These are phyloP conservation scores for Nymphaea thermarum DNA, from an alignment of 164 flowering plant genomes.

Conservation along the genomic window DNA sequence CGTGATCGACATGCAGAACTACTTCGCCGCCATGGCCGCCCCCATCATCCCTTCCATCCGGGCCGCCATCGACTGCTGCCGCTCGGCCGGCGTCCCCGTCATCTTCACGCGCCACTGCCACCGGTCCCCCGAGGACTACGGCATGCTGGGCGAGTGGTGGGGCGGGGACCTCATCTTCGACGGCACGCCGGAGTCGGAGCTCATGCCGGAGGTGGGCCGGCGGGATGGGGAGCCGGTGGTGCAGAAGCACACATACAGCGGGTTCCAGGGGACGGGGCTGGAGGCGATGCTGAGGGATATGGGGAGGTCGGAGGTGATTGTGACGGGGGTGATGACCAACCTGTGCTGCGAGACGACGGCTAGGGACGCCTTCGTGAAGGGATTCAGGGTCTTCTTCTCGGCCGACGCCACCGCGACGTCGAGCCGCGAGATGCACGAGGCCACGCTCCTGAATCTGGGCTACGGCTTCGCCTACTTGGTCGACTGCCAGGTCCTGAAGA, in stretches of 20 bases:
- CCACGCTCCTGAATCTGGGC: conserved; percentile 59
- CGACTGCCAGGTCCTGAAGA: conserved; percentile 35
- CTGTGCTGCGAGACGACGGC: conserved; percentile 83
- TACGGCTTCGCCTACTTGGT: conserved; percentile 79
- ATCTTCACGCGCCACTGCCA: conserved; percentile 78
- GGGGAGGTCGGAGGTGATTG: conserved; percentile 57
- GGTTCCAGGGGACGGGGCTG: conserved; percentile 36
- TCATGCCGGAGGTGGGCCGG: conserved; percentile 30
- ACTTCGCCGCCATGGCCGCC: conserved; percentile 46
- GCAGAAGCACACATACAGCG: conserved; percentile 70
- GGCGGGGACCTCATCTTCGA: conserved; percentile 43
- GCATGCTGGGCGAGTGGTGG: conserved; percentile 75
- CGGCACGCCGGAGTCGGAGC: conserved; percentile 45
- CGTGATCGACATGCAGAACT: conserved; percentile 73
- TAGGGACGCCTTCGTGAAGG: conserved; percentile 62
- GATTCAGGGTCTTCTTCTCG: conserved; percentile 81
- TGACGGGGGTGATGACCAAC: conserved; percentile 71
- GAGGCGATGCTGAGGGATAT: conserved; percentile 37
- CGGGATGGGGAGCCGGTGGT: conserved; percentile 28
- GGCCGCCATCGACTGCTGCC: conserved; percentile 54
- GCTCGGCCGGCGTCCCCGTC: conserved; percentile 42
- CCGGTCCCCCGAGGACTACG: conserved; percentile 36
- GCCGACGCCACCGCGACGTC: conserved; percentile 64
- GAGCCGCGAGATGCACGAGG: conserved; percentile 48
- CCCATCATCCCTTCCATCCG: conserved; percentile 43